Conservation (phyloP, 371 early-diverging fungal genomes). For the Dentiscutata heterogama region DNA sequence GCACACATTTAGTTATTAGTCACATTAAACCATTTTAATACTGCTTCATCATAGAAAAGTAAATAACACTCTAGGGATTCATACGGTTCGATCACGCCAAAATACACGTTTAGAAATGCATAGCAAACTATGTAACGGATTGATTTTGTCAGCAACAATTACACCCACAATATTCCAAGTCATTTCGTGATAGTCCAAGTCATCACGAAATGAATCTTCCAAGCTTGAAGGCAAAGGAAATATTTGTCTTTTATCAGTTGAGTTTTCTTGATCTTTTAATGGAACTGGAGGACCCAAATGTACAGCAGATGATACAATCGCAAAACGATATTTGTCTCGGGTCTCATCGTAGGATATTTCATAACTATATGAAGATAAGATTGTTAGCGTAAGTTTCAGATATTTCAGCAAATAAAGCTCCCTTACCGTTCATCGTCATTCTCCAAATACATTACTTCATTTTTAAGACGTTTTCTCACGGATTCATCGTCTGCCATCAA, state of each 20-base stretch:
- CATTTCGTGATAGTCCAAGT: slow-evolving; percentile 28
- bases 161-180: slow-evolving; percentile 41
- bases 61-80: too few species aligned
- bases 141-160: slow-evolving; percentile 22
- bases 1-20: too few species aligned
- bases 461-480: not conserved
- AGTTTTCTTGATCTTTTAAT: not conserved
- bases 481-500: slow-evolving; percentile 32
- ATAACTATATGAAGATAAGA: not conserved
- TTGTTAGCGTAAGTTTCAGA: not conserved
- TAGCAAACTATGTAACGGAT: slow-evolving; percentile 29
- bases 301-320: slow-evolving; percentile 24
- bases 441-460: slow-evolving; percentile 33
- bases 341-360: slow-evolving; percentile 36
- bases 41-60: too few species aligned
- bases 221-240: slow-evolving; percentile 21
- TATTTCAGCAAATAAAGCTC: not conserved
- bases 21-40: too few species aligned
- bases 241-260: not conserved
- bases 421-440: slow-evolving; percentile 44
- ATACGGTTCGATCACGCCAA: slow-evolving; percentile 29
- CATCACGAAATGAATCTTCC: slow-evolving; percentile 41
- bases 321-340: slow-evolving; percentile 26
- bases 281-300: slow-evolving; percentile 5
- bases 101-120: slow-evolving; percentile 33